Percentiles rank a stretch among this genome's conserved stretches.
Evolutionary conservation across 371 early-diverging fungal species (phyloP).

Genomic region (Lichtheimia hyalospora): DNA sequence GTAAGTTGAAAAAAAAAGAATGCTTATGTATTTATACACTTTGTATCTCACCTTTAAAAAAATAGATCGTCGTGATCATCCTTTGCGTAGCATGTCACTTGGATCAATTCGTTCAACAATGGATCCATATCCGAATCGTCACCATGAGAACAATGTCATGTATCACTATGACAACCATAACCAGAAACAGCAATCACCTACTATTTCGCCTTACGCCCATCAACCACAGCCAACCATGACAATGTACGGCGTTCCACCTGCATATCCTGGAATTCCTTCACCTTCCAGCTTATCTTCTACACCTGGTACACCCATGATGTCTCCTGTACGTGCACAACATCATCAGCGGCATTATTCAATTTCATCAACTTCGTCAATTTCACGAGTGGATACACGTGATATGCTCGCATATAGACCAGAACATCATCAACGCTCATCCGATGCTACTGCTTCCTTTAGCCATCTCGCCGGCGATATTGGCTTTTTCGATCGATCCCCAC

Average conservation of each 20-base stretch:
- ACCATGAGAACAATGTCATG: background rate
- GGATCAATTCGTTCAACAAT: conserved; percentile 5
- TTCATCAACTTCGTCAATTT: conserved; percentile 14
- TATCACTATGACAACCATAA: background rate
- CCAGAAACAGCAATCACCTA: conserved; percentile 12
- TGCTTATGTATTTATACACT: too few relatives aligned
- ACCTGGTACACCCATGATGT: conserved; percentile 36
- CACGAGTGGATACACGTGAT: conserved; percentile 25
- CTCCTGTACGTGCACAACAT: conserved; percentile 33
- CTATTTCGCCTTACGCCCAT: conserved; percentile 10
- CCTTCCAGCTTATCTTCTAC: conserved; percentile 31
- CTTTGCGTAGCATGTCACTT: conserved; percentile 41
- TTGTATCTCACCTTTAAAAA: too few relatives aligned
- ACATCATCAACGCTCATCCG: background rate
- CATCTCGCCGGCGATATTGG: conserved; percentile 1
- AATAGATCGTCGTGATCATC: conserved; percentile 28
- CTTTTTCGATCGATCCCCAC: background rate
- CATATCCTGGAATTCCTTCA: conserved; percentile 27
- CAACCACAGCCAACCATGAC: conserved; percentile 2
- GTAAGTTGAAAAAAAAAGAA: too few relatives aligned
- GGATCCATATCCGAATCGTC: too few relatives aligned
- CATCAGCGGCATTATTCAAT: background rate
- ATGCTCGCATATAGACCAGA: too few relatives aligned
- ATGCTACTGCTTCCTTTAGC: background rate
- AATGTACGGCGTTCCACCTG: conserved; percentile 17